Evolutionary conservation across 2,329 filamentous ascomycete genomes (phyloP).

Genomic region (Diaporthe helianthi): DNA sequence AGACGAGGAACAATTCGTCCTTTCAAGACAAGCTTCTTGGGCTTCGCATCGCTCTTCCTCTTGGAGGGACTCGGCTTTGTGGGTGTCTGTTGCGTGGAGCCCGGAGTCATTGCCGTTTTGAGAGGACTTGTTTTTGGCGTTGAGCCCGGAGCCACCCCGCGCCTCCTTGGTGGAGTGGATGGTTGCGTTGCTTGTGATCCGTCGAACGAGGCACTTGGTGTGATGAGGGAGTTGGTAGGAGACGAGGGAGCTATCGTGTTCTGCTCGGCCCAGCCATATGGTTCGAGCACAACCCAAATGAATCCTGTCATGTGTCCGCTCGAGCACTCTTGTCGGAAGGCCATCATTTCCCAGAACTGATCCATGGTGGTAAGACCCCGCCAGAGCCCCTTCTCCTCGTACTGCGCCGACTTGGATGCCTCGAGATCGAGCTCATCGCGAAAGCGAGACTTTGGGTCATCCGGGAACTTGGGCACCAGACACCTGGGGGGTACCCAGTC

Average conservation of each 20-base stretch:
- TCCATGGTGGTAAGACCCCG: constrained; percentile 82
- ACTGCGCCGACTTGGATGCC: constrained; percentile 62
- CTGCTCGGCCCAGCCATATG: constrained; percentile 39
- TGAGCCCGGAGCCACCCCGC: constrained; percentile 32
- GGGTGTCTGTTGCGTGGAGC: constrained; percentile 44
- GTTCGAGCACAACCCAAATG: constrained; percentile 87
- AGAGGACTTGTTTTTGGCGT: constrained; percentile 40
- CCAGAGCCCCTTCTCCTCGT: constrained; percentile 74
- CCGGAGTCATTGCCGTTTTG: constrained; percentile 40
- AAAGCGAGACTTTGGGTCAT: constrained; percentile 93
- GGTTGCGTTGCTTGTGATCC: constrained; percentile 34
- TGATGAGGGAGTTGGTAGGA: constrained; percentile 36
- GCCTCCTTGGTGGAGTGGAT: constrained; percentile 45
- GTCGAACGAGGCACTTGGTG: constrained; percentile 43
- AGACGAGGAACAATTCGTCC: constrained; percentile 69
- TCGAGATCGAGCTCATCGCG: constrained; percentile 89
- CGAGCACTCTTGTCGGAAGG: constrained; percentile 93
- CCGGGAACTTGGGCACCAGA: constrained; percentile 88
- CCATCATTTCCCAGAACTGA: constrained; percentile 99
- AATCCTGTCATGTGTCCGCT: constrained; percentile 93
- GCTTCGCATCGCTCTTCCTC: constrained; percentile 43
- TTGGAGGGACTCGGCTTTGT: constrained; percentile 35
- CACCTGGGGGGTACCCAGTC: constrained; percentile 76
- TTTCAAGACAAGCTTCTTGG: constrained; percentile 55
- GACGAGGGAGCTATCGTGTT: constrained; percentile 34